These are phyloP conservation scores for Calophaca sinica DNA, from an alignment of 306 rosid genomes.

Conservation along the genomic window DNA sequence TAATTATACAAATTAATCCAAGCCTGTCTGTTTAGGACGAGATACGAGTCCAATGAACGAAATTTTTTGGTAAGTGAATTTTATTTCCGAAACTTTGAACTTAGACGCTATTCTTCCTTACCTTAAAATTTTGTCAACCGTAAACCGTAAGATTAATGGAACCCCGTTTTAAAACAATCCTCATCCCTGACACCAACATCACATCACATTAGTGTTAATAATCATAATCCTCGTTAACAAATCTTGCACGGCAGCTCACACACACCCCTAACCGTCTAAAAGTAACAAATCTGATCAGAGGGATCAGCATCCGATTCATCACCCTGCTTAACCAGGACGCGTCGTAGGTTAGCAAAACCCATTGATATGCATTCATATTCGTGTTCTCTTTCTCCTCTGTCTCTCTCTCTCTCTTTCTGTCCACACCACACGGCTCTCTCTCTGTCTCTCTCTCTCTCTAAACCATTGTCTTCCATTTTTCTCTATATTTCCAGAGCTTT, in stretches of 20 bases:
- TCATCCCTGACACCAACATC: too few relatives aligned
- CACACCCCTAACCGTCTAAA: not conserved
- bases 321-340: not conserved
- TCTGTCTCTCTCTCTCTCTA: constrained; percentile 39
- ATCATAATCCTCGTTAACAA: not conserved
- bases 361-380: not conserved
- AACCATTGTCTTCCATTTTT: not conserved
- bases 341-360: not conserved
- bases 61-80: too few relatives aligned
- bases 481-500: constrained; percentile 22
- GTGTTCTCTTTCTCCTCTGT: not conserved
- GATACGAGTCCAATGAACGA: too few relatives aligned
- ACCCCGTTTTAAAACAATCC: too few relatives aligned
- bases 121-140: too few relatives aligned
- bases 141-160: too few relatives aligned
- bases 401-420: constrained; percentile 10
- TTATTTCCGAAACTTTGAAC: too few relatives aligned
- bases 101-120: too few relatives aligned
- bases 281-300: not conserved
- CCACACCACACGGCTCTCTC: constrained; percentile 45
- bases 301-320: not conserved
- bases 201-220: too few relatives aligned
- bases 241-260: not conserved
- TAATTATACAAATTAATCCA: too few relatives aligned
- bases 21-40: too few relatives aligned